phyloP scores from a whole-genome alignment of 257 asterid genomes.

The Lantana camara region DNA sequence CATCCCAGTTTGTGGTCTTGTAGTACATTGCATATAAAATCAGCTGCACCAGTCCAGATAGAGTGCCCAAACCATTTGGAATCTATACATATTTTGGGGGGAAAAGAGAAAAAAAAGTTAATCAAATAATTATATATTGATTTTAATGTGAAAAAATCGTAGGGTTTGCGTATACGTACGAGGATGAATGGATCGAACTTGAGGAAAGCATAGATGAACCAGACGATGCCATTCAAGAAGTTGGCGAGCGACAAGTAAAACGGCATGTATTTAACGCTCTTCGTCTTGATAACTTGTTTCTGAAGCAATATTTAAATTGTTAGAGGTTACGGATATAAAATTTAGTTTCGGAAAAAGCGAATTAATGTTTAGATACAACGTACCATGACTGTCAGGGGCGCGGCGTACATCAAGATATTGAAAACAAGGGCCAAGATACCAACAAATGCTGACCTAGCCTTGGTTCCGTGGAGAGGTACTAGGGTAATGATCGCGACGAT shows the following conservation, averaged over 20 bases:
- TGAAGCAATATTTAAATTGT: slow-evolving; percentile 21
- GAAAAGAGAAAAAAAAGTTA: not conserved
- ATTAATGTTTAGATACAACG: too few relatives aligned
- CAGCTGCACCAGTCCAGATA: slow-evolving; percentile 37
- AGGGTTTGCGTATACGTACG: slow-evolving; percentile 38
- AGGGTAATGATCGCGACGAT: slow-evolving; percentile 37
- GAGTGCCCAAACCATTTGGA: slow-evolving; percentile 41
- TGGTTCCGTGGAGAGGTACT: slow-evolving; percentile 43
- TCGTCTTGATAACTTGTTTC: slow-evolving; percentile 63
- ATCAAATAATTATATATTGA: not conserved
- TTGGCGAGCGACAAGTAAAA: slow-evolving; percentile 62
- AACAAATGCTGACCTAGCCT: slow-evolving; percentile 42
- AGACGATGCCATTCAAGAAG: slow-evolving; percentile 56
- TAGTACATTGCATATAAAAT: slow-evolving; percentile 32
- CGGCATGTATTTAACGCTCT: slow-evolving; percentile 89
- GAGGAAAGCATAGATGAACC: slow-evolving; percentile 68
- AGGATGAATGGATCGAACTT: slow-evolving; percentile 55
- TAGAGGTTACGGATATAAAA: too few relatives aligned
- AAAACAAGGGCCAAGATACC: slow-evolving; percentile 52
- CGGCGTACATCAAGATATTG: slow-evolving; percentile 55
- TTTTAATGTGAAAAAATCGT: not conserved
- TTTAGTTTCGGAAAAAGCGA: too few relatives aligned
- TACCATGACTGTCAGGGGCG: slow-evolving; percentile 78
- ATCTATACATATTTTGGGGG: slow-evolving; percentile 24
- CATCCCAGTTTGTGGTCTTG: slow-evolving; percentile 40